A percentile compares a stretch with the other conserved stretches of the same genome.
Conservation (phyloP, 2,329 filamentous ascomycete genomes). For the Aspergillus tanneri region DNA sequence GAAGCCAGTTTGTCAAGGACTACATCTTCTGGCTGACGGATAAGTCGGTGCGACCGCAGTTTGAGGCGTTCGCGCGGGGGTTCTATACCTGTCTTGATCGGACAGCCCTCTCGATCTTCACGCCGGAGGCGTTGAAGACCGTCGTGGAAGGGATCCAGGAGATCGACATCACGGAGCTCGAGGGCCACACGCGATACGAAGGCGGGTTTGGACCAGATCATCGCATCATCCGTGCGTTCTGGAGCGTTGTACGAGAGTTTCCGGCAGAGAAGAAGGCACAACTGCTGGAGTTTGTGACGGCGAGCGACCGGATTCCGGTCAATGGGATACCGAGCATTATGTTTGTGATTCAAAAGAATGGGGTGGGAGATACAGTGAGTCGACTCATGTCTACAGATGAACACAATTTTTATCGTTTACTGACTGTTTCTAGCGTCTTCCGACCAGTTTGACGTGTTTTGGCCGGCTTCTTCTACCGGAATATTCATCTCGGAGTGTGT, state of each 20-base stretch:
- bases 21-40: slow-evolving; percentile 83
- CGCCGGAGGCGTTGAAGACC: slow-evolving; percentile 67
- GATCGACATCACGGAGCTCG: slow-evolving; percentile 74
- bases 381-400: not conserved
- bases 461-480: slow-evolving; percentile 82
- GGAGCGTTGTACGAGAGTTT: slow-evolving; percentile 71
- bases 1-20: slow-evolving; percentile 74
- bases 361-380: slow-evolving; percentile 57
- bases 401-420: not conserved
- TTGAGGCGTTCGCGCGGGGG: slow-evolving; percentile 74
- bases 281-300: slow-evolving; percentile 91
- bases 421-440: slow-evolving; percentile 52
- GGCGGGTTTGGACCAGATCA: slow-evolving; percentile 70
- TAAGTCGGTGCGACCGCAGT: slow-evolving; percentile 73
- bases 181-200: slow-evolving; percentile 72
- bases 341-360: slow-evolving; percentile 79
- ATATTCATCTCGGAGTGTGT: slow-evolving; percentile 68
- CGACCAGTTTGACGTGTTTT: slow-evolving; percentile 91
- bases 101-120: slow-evolving; percentile 71
- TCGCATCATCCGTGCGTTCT: slow-evolving; percentile 74
- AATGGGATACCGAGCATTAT: slow-evolving; percentile 78
- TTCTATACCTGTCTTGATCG: slow-evolving; percentile 73
- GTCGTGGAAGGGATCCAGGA: slow-evolving; percentile 80
- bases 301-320: slow-evolving; percentile 84
- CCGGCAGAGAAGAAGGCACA: slow-evolving; percentile 66